Conservation (phyloP, 2,329 filamentous ascomycete species). For the Colletotrichum kahawae region DNA sequence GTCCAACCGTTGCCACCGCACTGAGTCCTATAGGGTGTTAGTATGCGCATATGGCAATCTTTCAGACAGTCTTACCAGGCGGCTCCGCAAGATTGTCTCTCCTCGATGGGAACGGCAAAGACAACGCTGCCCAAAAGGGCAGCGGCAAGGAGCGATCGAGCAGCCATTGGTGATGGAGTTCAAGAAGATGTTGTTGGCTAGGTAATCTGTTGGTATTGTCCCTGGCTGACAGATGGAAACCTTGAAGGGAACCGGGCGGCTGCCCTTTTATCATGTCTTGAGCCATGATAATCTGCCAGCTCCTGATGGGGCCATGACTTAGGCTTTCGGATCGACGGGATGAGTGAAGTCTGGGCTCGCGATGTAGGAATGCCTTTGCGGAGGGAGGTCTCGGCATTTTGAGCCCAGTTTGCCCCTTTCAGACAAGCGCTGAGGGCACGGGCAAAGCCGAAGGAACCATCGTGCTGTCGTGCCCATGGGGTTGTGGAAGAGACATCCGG, state of each 20-base stretch:
- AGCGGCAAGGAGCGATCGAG: slow-evolving; percentile 13
- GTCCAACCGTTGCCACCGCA: slow-evolving; percentile 51
- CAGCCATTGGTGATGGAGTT: slow-evolving; percentile 11
- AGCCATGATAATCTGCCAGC: not conserved
- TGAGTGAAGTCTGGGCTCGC: not conserved
- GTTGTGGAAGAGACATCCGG: slow-evolving; percentile 9
- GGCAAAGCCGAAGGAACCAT: not conserved
- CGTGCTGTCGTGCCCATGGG: not conserved
- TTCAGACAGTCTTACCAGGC: slow-evolving; percentile 32
- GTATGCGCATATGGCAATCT: not conserved
- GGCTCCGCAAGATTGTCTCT: slow-evolving; percentile 41
- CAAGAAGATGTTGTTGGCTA: not conserved
- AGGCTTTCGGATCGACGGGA: slow-evolving; percentile 15
- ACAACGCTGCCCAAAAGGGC: slow-evolving; percentile 27
- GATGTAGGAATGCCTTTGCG: not conserved
- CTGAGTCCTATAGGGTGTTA: slow-evolving; percentile 32
- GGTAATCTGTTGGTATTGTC: not conserved
- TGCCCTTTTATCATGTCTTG: slow-evolving; percentile 2
- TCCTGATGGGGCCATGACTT: not conserved
- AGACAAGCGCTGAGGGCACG: not conserved
- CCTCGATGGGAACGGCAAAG: slow-evolving; percentile 47
- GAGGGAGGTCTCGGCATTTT: slow-evolving; percentile 5
- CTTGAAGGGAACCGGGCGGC: not conserved
- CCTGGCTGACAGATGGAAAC: not conserved
- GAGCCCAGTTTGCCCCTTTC: slow-evolving; percentile 1